phyloP scores from a whole-genome alignment of 75 land plant genomes.

The Sequoiadendron giganteum region DNA sequence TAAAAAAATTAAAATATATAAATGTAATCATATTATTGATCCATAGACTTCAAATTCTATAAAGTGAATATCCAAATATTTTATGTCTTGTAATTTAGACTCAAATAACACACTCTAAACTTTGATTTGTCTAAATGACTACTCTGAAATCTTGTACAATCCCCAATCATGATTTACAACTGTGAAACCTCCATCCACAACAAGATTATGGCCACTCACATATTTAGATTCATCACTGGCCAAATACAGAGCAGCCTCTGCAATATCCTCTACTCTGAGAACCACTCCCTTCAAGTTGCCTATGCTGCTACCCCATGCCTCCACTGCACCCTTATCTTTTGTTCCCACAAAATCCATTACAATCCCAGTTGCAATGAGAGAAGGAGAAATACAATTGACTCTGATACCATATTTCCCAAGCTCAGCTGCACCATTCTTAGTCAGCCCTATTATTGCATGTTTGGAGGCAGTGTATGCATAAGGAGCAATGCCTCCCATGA shows the following conservation, averaged over 20 bases:
- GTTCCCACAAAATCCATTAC: too few species aligned
- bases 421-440: constrained; percentile 35
- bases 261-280: constrained; percentile 3
- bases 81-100: too few species aligned
- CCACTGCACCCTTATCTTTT: neutral
- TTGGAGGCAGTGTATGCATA: constrained; percentile 48
- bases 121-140: too few species aligned
- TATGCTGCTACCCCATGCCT: neutral
- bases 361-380: constrained; percentile 10
- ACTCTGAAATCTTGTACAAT: neutral
- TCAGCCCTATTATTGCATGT: constrained; percentile 35
- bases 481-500: constrained; percentile 41
- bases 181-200: constrained; percentile 4
- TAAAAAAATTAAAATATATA: too few species aligned
- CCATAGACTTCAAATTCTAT: too few species aligned
- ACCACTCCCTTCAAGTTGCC: neutral
- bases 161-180: neutral
- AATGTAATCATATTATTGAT: too few species aligned
- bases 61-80: too few species aligned
- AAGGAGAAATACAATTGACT: constrained; percentile 58
- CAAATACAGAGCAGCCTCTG: neutral
- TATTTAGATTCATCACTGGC: neutral
- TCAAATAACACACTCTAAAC: too few species aligned
- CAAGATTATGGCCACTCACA: constrained; percentile 8
- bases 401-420: constrained; percentile 40